These are phyloP conservation scores for Dissophora globulifera DNA, from an alignment of 192 early-diverging fungal species.

Conservation along the genomic window DNA sequence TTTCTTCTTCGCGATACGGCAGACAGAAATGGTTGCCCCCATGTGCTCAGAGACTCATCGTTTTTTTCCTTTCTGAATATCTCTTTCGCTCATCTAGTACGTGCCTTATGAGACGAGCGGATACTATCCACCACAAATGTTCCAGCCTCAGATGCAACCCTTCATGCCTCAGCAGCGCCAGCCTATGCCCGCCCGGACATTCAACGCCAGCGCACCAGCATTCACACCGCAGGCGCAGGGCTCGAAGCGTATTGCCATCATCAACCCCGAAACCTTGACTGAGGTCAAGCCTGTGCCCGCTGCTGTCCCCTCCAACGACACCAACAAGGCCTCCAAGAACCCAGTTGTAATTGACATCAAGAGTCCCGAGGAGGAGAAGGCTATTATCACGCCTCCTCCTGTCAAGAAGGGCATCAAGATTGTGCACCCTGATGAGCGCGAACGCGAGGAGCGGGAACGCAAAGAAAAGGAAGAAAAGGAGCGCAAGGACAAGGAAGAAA, in stretches of 20 bases:
- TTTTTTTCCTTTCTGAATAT: too few relatives aligned
- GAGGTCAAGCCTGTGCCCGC: conserved; percentile 68
- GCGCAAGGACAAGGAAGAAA: conserved; percentile 39
- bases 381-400: conserved; percentile 42
- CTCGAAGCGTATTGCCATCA: conserved; percentile 74
- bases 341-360: conserved; percentile 34
- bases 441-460: conserved; percentile 56
- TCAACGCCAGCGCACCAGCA: conserved; percentile 21
- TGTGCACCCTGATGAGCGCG: conserved; percentile 60
- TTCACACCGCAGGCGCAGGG: conserved; percentile 51
- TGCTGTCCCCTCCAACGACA: conserved; percentile 39
- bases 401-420: conserved; percentile 56
- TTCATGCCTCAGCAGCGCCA: conserved; percentile 49
- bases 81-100: conserved; percentile 8
- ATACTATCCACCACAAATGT: conserved; percentile 35
- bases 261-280: conserved; percentile 78
- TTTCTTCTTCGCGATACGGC: too few relatives aligned
- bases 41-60: too few relatives aligned
- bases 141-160: conserved; percentile 41
- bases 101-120: conserved; percentile 16
- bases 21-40: too few relatives aligned
- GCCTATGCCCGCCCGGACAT: conserved; percentile 28
- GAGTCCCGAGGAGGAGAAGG: conserved; percentile 48
- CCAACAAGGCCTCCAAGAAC: conserved; percentile 34
- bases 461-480: conserved; percentile 59